phyloP scores from a whole-genome alignment of 148 eudicot genomes.

The Vaccinium vitisidaea region DNA sequence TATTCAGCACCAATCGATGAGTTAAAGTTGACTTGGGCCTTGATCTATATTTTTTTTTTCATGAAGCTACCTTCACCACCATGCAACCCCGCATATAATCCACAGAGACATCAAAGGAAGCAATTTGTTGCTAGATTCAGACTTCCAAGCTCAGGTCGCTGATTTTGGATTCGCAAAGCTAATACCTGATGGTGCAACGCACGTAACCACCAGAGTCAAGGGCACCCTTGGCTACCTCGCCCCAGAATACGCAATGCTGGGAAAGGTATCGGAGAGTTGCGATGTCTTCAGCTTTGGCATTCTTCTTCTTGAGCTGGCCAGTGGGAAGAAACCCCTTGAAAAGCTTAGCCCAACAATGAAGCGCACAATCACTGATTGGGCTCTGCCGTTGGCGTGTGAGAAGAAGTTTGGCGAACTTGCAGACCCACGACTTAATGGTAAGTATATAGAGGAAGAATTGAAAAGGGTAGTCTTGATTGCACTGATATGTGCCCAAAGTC shows the following conservation, averaged over 20 bases:
- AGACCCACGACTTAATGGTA: conserved; percentile 65
- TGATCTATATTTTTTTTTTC: background rate
- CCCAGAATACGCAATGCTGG: conserved; percentile 68
- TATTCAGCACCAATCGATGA: background rate
- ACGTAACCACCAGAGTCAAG: conserved; percentile 52
- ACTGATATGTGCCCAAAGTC: conserved; percentile 59
- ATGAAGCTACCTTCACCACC: conserved; percentile 79
- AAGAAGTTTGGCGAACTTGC: conserved; percentile 62
- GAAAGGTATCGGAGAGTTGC: conserved; percentile 74
- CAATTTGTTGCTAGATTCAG: conserved; percentile 73
- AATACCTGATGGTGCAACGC: conserved; percentile 57
- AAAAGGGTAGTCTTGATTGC: conserved; percentile 55
- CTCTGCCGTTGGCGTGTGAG: conserved; percentile 63
- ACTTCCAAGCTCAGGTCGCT: conserved; percentile 57
- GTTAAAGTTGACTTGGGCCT: background rate
- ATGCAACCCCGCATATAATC: conserved; percentile 88
- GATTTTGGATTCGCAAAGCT: conserved; percentile 68
- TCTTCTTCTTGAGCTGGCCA: conserved; percentile 79
- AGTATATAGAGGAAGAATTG: conserved; percentile 63
- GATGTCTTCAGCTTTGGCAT: conserved; percentile 92
- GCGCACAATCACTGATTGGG: conserved; percentile 72
- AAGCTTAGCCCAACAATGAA: conserved; percentile 36
- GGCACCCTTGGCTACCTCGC: conserved; percentile 70
- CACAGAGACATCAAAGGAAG: conserved; percentile 94
- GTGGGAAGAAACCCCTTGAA: conserved; percentile 75